Base-by-base conservation (phyloP, 179 eudicot genomes). In the Heliamphora pulchella region DNA sequence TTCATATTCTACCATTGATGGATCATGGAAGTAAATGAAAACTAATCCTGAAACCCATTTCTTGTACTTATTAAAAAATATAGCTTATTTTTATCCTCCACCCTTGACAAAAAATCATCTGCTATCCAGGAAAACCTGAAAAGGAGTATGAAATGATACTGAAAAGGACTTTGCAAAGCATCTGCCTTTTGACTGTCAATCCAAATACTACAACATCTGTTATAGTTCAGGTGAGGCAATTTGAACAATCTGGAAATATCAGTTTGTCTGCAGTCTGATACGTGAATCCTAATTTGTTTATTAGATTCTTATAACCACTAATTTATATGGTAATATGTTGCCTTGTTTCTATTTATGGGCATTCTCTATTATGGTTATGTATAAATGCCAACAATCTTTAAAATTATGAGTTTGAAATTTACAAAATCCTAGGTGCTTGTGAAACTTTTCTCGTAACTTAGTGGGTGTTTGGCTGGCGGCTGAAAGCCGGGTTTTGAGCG, bases 161-260 rank as follows among this genome's bases (percentile, higher is more conserved):
- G 83, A 92, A 91, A 88, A 91, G 91, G 84, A 94, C 99, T 17
- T 78, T 94, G 89, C 94, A 92, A 81, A 96, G 94, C 88, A 94
- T 96, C 76, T 94, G 99, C 81, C 88, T 94, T 84, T 85, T 92
- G 85, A 89, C 85, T 8, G 84, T 90, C 75, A 86, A 94, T 87
- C 98, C 98, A 53, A 95, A 93, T 86, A 95, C 98, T 68, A 95
- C 98, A 47, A 95, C 98, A 46, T 87, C 98, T 46, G 76, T 95
- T 41, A 88, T 93, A 82, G 74, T 95, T 79, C 98, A 93, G 92
- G 98, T 93, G 84, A 82, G 90, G 55, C 63, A 46, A 51, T 59
- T 50, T 66, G 63, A 48, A 74, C 79, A 14, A 70, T 22, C 47
- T 76, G 51, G 63, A 71, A 62, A 51, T 71, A 54, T 64, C 75